phyloP scores from a whole-genome alignment of 2,329 filamentous ascomycete species.

The Colletotrichum sp. region DNA sequence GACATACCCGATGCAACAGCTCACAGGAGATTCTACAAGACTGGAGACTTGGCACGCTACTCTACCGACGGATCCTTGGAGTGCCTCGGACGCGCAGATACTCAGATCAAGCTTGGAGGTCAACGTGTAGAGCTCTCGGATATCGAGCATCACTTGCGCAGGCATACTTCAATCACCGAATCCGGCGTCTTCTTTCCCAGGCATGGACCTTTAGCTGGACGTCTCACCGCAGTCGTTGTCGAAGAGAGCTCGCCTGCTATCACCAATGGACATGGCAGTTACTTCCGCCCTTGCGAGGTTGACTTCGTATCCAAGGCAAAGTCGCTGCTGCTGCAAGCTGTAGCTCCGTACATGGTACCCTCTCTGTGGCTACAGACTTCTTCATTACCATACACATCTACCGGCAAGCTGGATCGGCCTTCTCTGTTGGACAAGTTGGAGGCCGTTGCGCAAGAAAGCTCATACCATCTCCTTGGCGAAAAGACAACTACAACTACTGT shows the following conservation, averaged over 20 bases:
- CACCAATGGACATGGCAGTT: background rate
- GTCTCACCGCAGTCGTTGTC: background rate
- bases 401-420: constrained; percentile 24
- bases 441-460: background rate
- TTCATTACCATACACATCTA: constrained; percentile 19
- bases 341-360: constrained; percentile 41
- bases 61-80: constrained; percentile 20
- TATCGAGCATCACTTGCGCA: constrained; percentile 7
- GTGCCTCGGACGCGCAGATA: constrained; percentile 21
- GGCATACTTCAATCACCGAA: constrained; percentile 42
- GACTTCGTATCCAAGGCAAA: constrained; percentile 23
- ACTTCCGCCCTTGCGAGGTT: background rate
- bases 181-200: background rate
- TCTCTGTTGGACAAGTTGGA: constrained; percentile 9
- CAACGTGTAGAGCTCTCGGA: constrained; percentile 24
- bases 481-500: background rate
- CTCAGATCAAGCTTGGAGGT: constrained; percentile 23
- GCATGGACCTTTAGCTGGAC: background rate
- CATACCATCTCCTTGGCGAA: background rate
- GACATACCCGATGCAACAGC: background rate
- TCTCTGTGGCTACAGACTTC: constrained; percentile 31
- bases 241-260: background rate
- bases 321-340: constrained; percentile 34
- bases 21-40: constrained; percentile 20
- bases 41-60: constrained; percentile 21